phyloP scores from a whole-genome alignment of 192 early-diverging fungal genomes.

The Mortierella claussenii region DNA sequence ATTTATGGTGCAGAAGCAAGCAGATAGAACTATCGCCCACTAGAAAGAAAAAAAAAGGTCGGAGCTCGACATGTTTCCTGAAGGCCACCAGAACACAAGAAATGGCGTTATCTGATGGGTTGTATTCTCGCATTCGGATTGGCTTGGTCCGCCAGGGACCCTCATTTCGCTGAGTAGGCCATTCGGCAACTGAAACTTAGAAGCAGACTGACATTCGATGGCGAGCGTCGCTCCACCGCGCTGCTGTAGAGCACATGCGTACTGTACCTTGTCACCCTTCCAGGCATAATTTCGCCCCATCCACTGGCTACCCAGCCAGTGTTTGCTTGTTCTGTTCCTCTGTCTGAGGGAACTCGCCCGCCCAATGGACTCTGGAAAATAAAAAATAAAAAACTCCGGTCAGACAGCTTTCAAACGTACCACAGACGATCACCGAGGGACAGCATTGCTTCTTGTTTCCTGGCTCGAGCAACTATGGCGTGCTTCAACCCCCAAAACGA shows the following conservation, averaged over 20 bases:
- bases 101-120: slow-evolving; percentile 33
- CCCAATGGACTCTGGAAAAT: too few relatives aligned
- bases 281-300: too few relatives aligned
- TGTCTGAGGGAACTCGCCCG: too few relatives aligned
- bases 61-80: background rate
- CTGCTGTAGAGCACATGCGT: too few relatives aligned
- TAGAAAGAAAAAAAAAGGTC: background rate
- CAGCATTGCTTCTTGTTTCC: too few relatives aligned
- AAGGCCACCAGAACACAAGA: background rate
- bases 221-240: too few relatives aligned
- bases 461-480: slow-evolving; percentile 22
- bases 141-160: background rate
- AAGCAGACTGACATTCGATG: background rate
- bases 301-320: too few relatives aligned
- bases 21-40: too few relatives aligned
- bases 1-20: background rate
- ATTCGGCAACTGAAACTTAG: slow-evolving; percentile 7
- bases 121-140: slow-evolving; percentile 9
- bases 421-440: too few relatives aligned
- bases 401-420: background rate
- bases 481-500: background rate
- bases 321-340: too few relatives aligned
- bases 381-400: slow-evolving; percentile 18
- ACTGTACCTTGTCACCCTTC: too few relatives aligned
- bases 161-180: slow-evolving; percentile 2